Conservation (phyloP, 768 basidiomycete species). For the Rhodotorula graminis region DNA sequence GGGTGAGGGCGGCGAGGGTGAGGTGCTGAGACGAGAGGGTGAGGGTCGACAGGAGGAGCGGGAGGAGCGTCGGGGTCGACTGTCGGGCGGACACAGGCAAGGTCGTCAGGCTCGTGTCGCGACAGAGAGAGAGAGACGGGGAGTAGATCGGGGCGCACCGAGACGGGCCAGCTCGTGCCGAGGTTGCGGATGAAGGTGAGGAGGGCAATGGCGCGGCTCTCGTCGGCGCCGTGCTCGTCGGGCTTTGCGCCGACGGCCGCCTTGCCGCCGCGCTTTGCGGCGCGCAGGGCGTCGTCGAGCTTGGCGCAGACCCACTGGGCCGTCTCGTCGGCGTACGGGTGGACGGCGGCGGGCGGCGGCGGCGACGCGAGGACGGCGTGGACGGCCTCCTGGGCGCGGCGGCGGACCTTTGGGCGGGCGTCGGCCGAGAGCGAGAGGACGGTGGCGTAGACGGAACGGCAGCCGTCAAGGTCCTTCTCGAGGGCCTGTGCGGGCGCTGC, state of each 20-base stretch:
- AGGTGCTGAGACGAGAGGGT: conserved; percentile 83
- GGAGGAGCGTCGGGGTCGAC: conserved; percentile 67
- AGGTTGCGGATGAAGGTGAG: conserved; percentile 54
- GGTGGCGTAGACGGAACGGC: conserved; percentile 75
- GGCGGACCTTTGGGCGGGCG: conserved; percentile 87
- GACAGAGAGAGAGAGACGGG: neutral
- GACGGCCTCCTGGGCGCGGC: conserved; percentile 78
- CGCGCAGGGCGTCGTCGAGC: conserved; percentile 62
- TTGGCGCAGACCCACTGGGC: conserved; percentile 70
- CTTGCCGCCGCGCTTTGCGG: conserved; percentile 61
- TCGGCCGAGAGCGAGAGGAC: conserved; percentile 79
- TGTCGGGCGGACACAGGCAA: conserved; percentile 48
- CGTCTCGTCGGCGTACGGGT: conserved; percentile 80
- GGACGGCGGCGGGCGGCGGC: conserved; percentile 66
- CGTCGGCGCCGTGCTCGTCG: conserved; percentile 58
- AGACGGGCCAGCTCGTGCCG: conserved; percentile 51
- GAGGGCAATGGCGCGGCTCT: conserved; percentile 68
- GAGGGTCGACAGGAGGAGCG: conserved; percentile 71
- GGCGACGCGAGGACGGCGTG: conserved; percentile 69
- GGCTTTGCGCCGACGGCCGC: conserved; percentile 52
- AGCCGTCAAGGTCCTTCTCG: conserved; percentile 53
- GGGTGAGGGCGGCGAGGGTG: conserved; percentile 77
- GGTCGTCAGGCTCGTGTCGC: conserved; percentile 4
- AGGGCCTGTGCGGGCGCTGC: conserved; percentile 64
- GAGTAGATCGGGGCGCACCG: conserved; percentile 54